A percentile compares a stretch with the other conserved stretches of the same genome.
phyloP scores from a whole-genome alignment of 495 filamentous ascomycete species.

The Aspergillus avenaceus region DNA sequence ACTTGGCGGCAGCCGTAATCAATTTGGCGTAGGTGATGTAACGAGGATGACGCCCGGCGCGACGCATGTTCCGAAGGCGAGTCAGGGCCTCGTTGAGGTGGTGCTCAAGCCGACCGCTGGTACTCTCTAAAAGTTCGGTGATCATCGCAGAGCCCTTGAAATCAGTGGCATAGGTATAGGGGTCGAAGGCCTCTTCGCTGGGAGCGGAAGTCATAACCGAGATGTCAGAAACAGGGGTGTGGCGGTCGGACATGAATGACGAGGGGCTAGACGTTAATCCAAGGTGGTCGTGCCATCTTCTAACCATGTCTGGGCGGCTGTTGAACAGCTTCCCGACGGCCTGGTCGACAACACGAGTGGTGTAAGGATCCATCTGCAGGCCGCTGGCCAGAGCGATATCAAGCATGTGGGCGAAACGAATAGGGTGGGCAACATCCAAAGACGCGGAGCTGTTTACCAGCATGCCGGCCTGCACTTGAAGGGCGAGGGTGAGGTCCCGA shows the following conservation, averaged over 20 bases:
- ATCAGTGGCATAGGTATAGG: constrained; percentile 84
- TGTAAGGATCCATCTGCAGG: constrained; percentile 47
- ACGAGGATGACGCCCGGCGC: constrained; percentile 82
- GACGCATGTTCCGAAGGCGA: constrained; percentile 88
- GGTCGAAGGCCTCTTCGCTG: constrained; percentile 78
- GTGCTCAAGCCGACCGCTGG: constrained; percentile 58
- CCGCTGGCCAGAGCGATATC: constrained; percentile 48
- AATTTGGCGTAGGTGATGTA: constrained; percentile 96
- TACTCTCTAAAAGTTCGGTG: constrained; percentile 77
- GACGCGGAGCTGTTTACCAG: constrained; percentile 42
- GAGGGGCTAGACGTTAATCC: constrained; percentile 34
- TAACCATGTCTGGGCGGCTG: constrained; percentile 53
- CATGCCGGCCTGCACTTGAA: constrained; percentile 62
- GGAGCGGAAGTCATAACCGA: constrained; percentile 38
- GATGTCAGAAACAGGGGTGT: constrained; percentile 39
- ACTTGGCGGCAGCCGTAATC: constrained; percentile 83
- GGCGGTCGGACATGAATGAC: constrained; percentile 30
- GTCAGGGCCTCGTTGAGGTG: constrained; percentile 76
- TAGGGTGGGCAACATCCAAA: constrained; percentile 50
- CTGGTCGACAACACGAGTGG: constrained; percentile 51
- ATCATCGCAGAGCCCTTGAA: constrained; percentile 88
- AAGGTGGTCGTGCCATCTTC: constrained; percentile 54
- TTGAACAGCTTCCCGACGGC: constrained; percentile 48
- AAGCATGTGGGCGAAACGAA: constrained; percentile 60
- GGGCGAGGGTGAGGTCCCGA: constrained; percentile 55